Base-by-base conservation (phyloP, 2,329 filamentous ascomycete genomes). In the Diplodia corticola region DNA sequence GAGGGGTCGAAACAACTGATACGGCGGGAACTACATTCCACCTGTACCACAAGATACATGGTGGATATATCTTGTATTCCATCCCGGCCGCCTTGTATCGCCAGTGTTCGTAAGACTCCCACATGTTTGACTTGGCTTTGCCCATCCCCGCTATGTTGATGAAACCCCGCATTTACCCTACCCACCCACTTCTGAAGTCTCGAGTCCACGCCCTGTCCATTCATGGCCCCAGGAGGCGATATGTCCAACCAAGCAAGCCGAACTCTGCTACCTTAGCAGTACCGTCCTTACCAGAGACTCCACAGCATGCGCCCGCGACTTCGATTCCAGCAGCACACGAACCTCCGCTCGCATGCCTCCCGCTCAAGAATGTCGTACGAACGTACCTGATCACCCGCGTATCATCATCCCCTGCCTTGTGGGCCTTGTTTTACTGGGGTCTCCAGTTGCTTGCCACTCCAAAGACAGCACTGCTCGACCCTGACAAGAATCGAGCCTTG, bases 401-500 rank as follows among this genome's bases (percentile, higher is more conserved):
- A 20, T 57, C 53, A 3, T 64, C 65, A 13, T 59, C 50, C 17
- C 59, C 65, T 2, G 7, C 30, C 17, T 33, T 67, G 4, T 64
- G 50, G 37, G 24, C 35, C 28, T 40, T 64, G 2, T 48, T 40
- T 12, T 57, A 51, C 33, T 13, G 24, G 26, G 30, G 37, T 24
- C 57, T 67, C n/a, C 49, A 51, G 30, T 33, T 57, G 30, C 49
- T 67, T 10, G 59, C 59, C 37, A 24, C 49, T n/a, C 51, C 65
- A 4, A 54, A 46, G 7, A 50, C 22, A 7, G 37, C 59, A 4
- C 17, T 67, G 49, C 37, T 64, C 7, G 51, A 67, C 30, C 65
- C 59, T 4, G 65, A 67, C n/a, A 55, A 46, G 22, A 67, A 67
- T 22, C 86, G 86, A 0, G 54, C 93, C 1, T 82, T 96, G 17